Evolutionary conservation across 2,329 filamentous ascomycete genomes (phyloP), one percentile per base, ranked within the genome.

Genomic region (Trichoderma semiorbis): DNA sequence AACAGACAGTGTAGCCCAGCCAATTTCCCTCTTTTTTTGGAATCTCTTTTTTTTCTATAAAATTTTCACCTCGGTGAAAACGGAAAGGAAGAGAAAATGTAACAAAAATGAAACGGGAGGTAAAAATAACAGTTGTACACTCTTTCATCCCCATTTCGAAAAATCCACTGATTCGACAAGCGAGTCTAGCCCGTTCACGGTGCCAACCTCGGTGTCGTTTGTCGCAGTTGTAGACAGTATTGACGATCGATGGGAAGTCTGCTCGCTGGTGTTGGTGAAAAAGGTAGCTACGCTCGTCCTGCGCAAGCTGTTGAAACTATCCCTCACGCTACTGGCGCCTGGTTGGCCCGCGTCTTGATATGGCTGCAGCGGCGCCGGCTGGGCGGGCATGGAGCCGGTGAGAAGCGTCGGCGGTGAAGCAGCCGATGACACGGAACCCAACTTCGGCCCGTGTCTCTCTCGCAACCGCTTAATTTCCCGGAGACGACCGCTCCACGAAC

Each of bases 401-500:
- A 81, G 70, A 71, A 80, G 76, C 10, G 76, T 75, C n/a, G 75
- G 72, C 26, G 79, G 77, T 18, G 80, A 77, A 14, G 78, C 36
- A 16, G 36, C 76, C 2, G 79, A 73, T 8, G 75, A 75, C 14
- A 76, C 14, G 26, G 72, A 75, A 30, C 73, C 73, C 43, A 75
- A 62, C 74, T 86, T 89, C 10, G 83, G 82, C 2, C 83, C 84
- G 75, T 91, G 87, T 72, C 87, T 89, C 72, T 97, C 93, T 32
- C 94, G 90, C 64, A 99, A 86, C 58, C 90, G 88, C 79, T 92
- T 92, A 79, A 99, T 97, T 79, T 95, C 93, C 63, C 92, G 89
- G 14, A 98, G 87, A 63, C 96, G 90, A 76, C 92, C 93, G 72
- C 94, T 90, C 96, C 96, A 98, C 10, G 93, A 93, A 12, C 94